Base-by-base conservation (phyloP, 805 yeast species). In the Priceomyces castillae region DNA sequence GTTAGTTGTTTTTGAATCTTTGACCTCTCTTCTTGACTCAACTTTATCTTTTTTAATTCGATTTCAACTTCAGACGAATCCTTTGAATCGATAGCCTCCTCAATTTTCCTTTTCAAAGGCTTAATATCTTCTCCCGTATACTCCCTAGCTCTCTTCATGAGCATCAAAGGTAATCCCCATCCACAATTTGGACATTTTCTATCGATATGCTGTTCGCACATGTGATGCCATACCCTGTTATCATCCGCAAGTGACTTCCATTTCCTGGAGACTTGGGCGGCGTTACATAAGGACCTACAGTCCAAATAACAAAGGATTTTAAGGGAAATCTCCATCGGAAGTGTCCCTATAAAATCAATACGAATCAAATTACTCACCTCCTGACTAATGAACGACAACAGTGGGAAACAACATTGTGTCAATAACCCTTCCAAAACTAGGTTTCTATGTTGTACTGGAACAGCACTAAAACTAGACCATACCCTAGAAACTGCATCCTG, bases 181-280 rank as follows among this genome's bases (percentile, higher is more conserved):
- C 99, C 99, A 68, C 99, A 94, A 58, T 88, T 88, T 31, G 97
- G 96, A 68, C 99, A 94, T 64, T 94, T 94, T 47, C 95, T 77
- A 66, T 94, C 99, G 43, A 94, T 94, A 64, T 94, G 99, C 66
- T 94, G 99, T 61, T 90, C 96, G 60, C 99, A 94, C 90, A 94
- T 84, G 52, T 92, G 90, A 61, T 92, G 94, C 99, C 99, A 94
- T 2, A 94, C 97, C 39, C 95, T 69, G 58, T 94, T 98, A 60
- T 92, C 97, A 63, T 94, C 97, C 1, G 99, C 98, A 46, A 94
- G 69, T 44, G 71, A 69, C 59, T 87, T 82, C 99, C 99, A 94
- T 41, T 78, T 80, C 41, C 81, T 78, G 25, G 90, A 85, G 2
- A 94, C 99, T 66, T 86, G 95, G 0, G 97, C 95, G 0, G 98